phyloP scores from a whole-genome alignment of 352 stramenopile species.

The Globisporangium nunn region DNA sequence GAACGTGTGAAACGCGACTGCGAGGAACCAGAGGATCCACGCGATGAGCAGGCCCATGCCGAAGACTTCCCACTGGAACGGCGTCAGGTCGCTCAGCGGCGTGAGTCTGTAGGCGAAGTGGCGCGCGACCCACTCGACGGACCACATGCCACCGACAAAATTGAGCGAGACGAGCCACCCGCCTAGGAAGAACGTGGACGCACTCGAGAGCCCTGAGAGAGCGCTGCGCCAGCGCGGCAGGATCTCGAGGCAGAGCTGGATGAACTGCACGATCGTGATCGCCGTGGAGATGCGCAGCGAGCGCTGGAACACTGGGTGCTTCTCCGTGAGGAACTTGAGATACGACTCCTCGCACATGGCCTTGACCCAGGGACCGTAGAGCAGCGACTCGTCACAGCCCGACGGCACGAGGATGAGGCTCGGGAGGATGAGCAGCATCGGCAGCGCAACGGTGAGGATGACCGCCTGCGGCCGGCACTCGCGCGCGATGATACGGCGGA shows the following conservation, averaged over 20 bases:
- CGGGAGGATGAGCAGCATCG: conserved; percentile 66
- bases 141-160: conserved; percentile 54
- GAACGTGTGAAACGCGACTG: conserved; percentile 54
- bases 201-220: conserved; percentile 40
- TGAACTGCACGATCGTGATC: conserved; percentile 82
- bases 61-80: conserved; percentile 76
- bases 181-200: conserved; percentile 48
- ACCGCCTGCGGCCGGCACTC: conserved; percentile 74
- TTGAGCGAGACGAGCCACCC: conserved; percentile 59
- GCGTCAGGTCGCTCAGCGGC: conserved; percentile 52
- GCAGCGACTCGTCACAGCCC: conserved; percentile 27
- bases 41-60: conserved; percentile 67
- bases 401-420: conserved; percentile 73
- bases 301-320: conserved; percentile 79
- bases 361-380: conserved; percentile 32
- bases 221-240: conserved; percentile 61
- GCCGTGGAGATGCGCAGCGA: conserved; percentile 68
- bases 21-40: conserved; percentile 82
- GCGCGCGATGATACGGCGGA: conserved; percentile 74
- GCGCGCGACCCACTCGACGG: conserved; percentile 66
- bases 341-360: conserved; percentile 79
- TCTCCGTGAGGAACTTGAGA: conserved; percentile 76
- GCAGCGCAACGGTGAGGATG: conserved; percentile 65
- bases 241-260: conserved; percentile 81
- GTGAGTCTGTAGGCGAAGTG: conserved; percentile 68